These are phyloP conservation scores for Funneliformis caledonium DNA, from an alignment of 371 early-diverging fungal species.

Conservation along the genomic window DNA sequence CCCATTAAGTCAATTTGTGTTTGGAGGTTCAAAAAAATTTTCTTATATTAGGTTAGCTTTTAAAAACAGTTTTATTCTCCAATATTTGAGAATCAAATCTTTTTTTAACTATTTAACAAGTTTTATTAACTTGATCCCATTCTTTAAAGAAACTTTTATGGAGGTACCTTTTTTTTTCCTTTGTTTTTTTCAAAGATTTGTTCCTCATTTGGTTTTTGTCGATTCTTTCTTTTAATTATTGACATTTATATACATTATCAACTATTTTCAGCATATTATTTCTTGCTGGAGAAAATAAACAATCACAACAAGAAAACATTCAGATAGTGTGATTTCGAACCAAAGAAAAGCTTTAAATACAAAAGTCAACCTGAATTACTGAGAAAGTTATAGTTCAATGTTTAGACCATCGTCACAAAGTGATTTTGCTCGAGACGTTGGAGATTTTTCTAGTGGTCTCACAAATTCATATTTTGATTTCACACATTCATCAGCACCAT, in stretches of 20 bases:
- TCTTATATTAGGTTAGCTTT: not conserved
- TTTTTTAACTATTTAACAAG: not conserved
- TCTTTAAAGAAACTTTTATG: not conserved
- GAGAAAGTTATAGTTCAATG: not conserved
- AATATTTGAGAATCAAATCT: not conserved
- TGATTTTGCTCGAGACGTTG: slow-evolving; percentile 1
- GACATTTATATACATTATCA: not conserved
- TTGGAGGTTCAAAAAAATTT: not conserved
- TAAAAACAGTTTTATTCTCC: not conserved
- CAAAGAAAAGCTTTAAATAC: slow-evolving; percentile 2
- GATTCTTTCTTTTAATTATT: not conserved
- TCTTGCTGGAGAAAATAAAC: slow-evolving; percentile 25
- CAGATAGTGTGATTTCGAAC: not conserved
- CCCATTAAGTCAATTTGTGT: too few species aligned
- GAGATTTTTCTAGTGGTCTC: not conserved
- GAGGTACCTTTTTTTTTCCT: not conserved
- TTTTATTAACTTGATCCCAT: not conserved
- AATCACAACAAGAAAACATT: not conserved
- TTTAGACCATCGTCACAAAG: not conserved
- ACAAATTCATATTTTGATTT: not conserved
- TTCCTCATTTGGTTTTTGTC: not conserved
- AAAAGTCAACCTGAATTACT: slow-evolving; percentile 6
- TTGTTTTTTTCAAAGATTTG: not conserved
- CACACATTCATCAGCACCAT: not conserved
- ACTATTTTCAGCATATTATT: slow-evolving; percentile 5